A percentile compares a stretch with the other conserved stretches of the same genome.
Conservation (phyloP, 2,329 filamentous ascomycete genomes). For the Arthroderma sp. region DNA sequence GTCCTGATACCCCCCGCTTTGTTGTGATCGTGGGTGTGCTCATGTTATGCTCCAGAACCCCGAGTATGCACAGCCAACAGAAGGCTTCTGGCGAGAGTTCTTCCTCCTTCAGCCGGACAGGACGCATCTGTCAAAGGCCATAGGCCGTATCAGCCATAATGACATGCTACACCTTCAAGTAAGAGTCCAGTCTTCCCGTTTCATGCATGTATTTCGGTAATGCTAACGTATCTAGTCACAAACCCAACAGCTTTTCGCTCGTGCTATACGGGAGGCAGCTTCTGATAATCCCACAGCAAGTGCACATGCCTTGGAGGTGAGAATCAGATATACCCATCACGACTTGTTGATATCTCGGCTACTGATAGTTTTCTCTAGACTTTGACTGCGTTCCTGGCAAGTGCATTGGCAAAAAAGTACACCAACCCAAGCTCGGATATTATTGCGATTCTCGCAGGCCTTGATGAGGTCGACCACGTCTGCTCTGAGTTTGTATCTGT, state of each 20-base stretch:
- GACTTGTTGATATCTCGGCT: not conserved
- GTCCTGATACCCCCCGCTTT: not conserved
- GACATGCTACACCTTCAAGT: conserved; percentile 66
- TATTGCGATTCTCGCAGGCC: conserved; percentile 75
- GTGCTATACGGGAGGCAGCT: conserved; percentile 59
- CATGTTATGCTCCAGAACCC: conserved; percentile 4
- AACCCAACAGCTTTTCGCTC: conserved; percentile 65
- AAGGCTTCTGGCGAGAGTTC: conserved; percentile 94
- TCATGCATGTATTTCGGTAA: not conserved
- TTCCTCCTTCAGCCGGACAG: conserved; percentile 79
- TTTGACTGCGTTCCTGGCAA: conserved; percentile 73
- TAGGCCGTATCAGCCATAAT: conserved; percentile 59
- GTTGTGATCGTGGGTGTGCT: conserved; percentile 19
- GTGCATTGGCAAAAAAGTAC: conserved; percentile 76
- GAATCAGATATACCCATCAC: conserved; percentile 19
- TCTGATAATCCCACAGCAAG: conserved; percentile 49
- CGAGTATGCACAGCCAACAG: conserved; percentile 48
- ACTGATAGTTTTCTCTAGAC: conserved; percentile 46
- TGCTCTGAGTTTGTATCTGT: conserved; percentile 80
- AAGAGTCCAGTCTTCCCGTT: conserved; percentile 13
- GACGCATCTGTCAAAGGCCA: conserved; percentile 51
- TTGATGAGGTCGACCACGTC: conserved; percentile 74
- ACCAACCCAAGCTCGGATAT: conserved; percentile 92
- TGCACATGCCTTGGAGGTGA: conserved; percentile 75
- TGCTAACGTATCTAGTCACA: conserved; percentile 38